Evolutionary conservation across 345 rosid species (phyloP).

Genomic region (Hibiscus trionum): DNA sequence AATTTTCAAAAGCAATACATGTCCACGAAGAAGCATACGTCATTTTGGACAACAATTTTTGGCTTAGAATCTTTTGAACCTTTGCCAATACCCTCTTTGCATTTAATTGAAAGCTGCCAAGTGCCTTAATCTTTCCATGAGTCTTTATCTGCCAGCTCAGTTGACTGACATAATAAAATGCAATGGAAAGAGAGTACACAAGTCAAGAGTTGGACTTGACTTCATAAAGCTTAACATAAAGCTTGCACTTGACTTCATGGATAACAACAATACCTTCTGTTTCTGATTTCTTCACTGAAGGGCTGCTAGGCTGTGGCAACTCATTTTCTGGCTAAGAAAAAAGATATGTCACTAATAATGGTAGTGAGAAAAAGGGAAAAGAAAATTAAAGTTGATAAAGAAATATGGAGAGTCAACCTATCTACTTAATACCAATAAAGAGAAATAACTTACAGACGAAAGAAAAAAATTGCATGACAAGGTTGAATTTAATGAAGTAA

Average conservation of each 20-base stretch:
- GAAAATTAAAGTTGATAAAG: background rate
- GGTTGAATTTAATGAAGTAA: background rate
- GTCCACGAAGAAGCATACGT: too few relatives aligned
- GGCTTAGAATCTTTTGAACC: too few relatives aligned
- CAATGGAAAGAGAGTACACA: background rate
- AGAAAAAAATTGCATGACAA: background rate
- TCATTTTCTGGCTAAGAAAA: conserved; percentile 50
- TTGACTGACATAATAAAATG: conserved; percentile 41
- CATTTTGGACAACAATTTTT: too few relatives aligned
- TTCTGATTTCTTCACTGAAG: conserved; percentile 83
- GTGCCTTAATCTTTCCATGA: conserved; percentile 29
- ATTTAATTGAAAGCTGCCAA: conserved; percentile 80
- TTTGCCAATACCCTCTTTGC: conserved; percentile 71
- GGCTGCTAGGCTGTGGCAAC: conserved; percentile 75
- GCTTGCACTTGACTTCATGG: conserved; percentile 95
- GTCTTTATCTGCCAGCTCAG: conserved; percentile 59
- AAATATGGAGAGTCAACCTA: background rate
- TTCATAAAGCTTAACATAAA: conserved; percentile 69
- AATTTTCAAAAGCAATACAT: too few relatives aligned
- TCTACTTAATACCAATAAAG: conserved; percentile 3
- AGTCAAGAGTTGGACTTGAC: background rate
- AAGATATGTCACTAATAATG: conserved; percentile 5
- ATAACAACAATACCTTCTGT: conserved; percentile 62
- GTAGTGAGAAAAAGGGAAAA: conserved; percentile 1
- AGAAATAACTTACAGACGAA: background rate